Evolutionary conservation across 2,329 filamentous ascomycete genomes (phyloP).

Genomic region (Ceratocystis eucalypticola): DNA sequence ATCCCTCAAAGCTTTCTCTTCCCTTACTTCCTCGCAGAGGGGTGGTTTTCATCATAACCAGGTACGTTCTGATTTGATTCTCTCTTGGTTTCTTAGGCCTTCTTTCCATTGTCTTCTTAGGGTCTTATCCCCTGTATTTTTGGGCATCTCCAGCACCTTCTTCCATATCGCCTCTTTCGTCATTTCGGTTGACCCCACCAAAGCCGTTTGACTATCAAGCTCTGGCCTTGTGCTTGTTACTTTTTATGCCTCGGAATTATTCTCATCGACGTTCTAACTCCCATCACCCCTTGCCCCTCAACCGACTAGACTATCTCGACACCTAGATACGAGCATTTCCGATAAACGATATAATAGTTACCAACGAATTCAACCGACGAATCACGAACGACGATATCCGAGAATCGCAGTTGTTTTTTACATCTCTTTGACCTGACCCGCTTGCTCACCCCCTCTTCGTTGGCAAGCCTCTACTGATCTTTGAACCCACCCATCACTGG

Average conservation of each 20-base stretch:
- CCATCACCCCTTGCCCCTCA: background rate
- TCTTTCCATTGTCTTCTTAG: background rate
- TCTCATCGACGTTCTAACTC: conserved; percentile 2
- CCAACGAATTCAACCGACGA: background rate
- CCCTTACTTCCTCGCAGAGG: background rate
- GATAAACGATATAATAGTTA: background rate
- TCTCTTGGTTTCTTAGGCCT: background rate
- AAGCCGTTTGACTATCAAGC: conserved; percentile 1
- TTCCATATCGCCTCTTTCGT: conserved; percentile 7
- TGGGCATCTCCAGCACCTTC: background rate
- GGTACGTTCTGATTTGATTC: background rate
- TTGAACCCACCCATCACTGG: background rate
- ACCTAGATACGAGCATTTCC: background rate
- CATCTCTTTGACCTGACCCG: background rate
- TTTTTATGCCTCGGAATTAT: background rate
- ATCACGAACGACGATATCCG: background rate
- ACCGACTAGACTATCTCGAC: background rate
- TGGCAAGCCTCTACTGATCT: background rate
- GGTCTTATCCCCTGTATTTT: background rate
- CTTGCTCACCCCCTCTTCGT: background rate
- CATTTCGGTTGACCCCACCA: conserved; percentile 7
- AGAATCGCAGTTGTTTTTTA: background rate
- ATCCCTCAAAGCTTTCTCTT: background rate
- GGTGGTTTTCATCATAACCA: background rate
- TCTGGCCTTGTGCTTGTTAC: background rate